Base-by-base conservation (phyloP, 306 rosid species). In the Trifolium pratense region DNA sequence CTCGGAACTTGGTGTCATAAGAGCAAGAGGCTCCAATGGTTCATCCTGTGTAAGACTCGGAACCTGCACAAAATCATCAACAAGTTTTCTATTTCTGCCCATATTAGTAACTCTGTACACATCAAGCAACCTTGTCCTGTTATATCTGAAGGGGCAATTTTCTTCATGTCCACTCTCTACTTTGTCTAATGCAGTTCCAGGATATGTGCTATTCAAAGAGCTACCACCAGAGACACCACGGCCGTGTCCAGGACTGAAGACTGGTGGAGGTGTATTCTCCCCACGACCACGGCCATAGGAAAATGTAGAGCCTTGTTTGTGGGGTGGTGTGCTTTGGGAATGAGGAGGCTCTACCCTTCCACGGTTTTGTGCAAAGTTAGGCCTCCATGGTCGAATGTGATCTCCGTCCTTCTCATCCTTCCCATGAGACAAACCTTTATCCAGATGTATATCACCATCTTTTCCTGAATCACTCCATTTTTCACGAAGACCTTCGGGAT, bases 371-470 rank as follows among this genome's bases (percentile, higher is more conserved):
- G 80, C 78, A 68, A 81, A 57, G 77, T 63, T 89, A 21, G 93
- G 79, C 81, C 91, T 90, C 99, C 99, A 95, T 6, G 99, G 97
- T 21, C 99, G 92, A 73, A 83, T 79, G 60, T 84, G 91, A 48
- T 95, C 97, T 42, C 92, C 97, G 62, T 91, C 99, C 82, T 80
- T 90, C 57, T 95, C 99, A 79, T 92, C 97, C 87, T 90, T 95
- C 70, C 86, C 96, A 43, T 86, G 85, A 51, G 89, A 63, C 73
- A 79, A 55, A 31, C 86, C 86, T 78, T 89, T 91, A 73, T 94
- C 97, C 68, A 74, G 70, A 66, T 81, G 92, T 64, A 70, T 21
- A 70, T 86, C 91, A 73, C 86, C 90, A 75, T 91, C 95, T 81
- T 80, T 91, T 20, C 85, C 85, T 48, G 91, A 81, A 69, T 87